Evolutionary conservation across 805 yeast species (phyloP), one percentile per base, ranked within the genome.

Genomic region (Kodamaea fukazawae): DNA sequence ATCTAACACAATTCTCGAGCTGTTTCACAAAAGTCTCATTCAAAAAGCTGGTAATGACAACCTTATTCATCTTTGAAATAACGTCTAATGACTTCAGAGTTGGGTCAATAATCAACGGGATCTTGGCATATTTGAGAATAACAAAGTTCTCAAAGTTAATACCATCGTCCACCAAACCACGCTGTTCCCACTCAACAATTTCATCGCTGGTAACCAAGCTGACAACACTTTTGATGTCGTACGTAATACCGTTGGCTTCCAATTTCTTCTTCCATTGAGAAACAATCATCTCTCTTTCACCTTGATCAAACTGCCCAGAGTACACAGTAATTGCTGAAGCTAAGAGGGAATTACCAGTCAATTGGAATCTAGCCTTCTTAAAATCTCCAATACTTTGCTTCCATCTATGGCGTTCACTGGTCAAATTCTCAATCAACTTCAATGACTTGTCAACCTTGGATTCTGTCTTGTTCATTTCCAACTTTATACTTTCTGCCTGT

Each of bases 351-450:
- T 84, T 76, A 0, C 96, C 96, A 17, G 79, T 65, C 3, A 87
- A 49, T 13, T 63, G 55, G 11, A 65, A 64, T 23, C 76, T 64
- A 32, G 70, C 69, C 1, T 51, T 41, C 10, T 67, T 68, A 53
- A 81, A 88, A 14, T 67, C 67, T 7, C 61, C 55, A n/a, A 80
- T 72, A 29, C 79, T 76, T 1, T 46, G 52, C n/a, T 73, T 61
- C 98, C 98, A 90, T 53, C 97, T 71, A 4, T 65, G 58, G 47
- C 84, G 74, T 56, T 90, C 98, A 1, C 60, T 58, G 0, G 82
- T 73, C 45, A 90, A 67, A 47, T 78, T 79, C 4, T 77, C 81
- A 22, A 90, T 63, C 29, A 91, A 65, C 9, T 65, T 55, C 42
- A 75, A 60, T 42, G 96, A 83, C 30, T 95, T 67, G 1, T 55